Evolutionary conservation across 2,329 filamentous ascomycete genomes (phyloP), one percentile per base, ranked within the genome.

Genomic region (Plenodomus biglobosus): DNA sequence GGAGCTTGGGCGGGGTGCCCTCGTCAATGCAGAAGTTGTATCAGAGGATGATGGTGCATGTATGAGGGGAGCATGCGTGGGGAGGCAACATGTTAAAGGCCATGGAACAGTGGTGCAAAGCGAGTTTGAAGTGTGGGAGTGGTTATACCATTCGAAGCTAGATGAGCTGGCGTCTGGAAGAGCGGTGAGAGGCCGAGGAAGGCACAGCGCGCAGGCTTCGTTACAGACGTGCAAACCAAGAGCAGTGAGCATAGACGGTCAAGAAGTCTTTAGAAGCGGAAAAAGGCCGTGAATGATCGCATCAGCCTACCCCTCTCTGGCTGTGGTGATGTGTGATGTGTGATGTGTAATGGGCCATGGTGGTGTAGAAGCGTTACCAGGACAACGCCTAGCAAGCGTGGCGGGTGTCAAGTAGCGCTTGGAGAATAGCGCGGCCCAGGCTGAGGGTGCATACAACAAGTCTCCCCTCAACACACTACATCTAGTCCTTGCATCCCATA

Each of bases 341-440:
- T n/a, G n/a, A n/a, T n/a, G 8, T 15, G 27, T 11, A 32, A n/a
- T n/a, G 27, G 11, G 27, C 15, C 27, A 13, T 37, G 16, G 16
- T 18, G 35, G 8, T 18, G 35, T 17, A 18, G 16, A 15, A 10
- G 18, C 35, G 42, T 44, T 38, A n/a, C 42, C 42, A 18, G n/a
- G 32, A 38, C 42, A 30, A 44, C 42, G 42, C 22, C 21, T 22
- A 8, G 1, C 32, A 15, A 20, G 8, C 13, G 4, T 18, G 16
- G 18, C 16, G 35, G 37, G 62, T 55, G 52, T 59, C 61, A 50
- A 46, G 36, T 50, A 58, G 56, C 64, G 62, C 64, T 61, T 55
- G 60, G 59, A 53, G 54, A 61, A 61, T 56, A 43, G 20, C 41
- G 49, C 55, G 63, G 59, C 48, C 56, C 53, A 38, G 30, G 59